Evolutionary conservation across 1,284 basidiomycete species (phyloP), one percentile per base, ranked within the genome.

Genomic region (Marasmius tenuissimus): DNA sequence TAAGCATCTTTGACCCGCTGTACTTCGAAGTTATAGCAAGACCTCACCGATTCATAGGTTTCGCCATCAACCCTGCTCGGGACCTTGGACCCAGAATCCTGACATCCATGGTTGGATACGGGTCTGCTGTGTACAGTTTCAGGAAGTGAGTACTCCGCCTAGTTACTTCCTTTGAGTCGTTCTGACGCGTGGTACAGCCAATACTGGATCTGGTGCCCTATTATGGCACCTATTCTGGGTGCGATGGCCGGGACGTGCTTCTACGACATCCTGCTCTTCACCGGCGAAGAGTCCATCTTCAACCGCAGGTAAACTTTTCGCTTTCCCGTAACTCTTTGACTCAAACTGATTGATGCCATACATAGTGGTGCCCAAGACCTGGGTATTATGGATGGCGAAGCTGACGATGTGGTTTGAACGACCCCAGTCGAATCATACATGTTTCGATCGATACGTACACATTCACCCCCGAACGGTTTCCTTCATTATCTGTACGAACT

Each of bases 131-230:
- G 4, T 74, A 67, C 56, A 67, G 65, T 9, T 68, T 69, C 55
- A 63, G 69, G 61, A 67, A 70, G 73, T 71, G 51, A n/a, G 69
- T 65, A 35, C 14, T 54, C 45, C 22, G 20, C 10, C n/a, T 57
- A n/a, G 11, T 37, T 20, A 34, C 18, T 8, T 57, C 8, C 37
- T 1, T 8, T 9, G 27, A 20, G 40, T 63, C 34, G 27, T 3
- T 48, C 54, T 37, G 16, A 27, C 37, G 10, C 11, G 16, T 42
- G 63, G 57, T 63, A 65, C 39, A 73, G 72, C 59, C 76, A 79
- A 68, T 85, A 84, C 67, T 85, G 81, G 81, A 61, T 81, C 9
- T 84, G 82, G 82, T 76, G 76, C 39, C 77, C 79, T 7, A 70
- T 79, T 20, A 66, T 81, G 20, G 77, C 71, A 0, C 69, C 76